Evolutionary conservation across 83 land plant species (phyloP).

Genomic region (Picea abies): DNA sequence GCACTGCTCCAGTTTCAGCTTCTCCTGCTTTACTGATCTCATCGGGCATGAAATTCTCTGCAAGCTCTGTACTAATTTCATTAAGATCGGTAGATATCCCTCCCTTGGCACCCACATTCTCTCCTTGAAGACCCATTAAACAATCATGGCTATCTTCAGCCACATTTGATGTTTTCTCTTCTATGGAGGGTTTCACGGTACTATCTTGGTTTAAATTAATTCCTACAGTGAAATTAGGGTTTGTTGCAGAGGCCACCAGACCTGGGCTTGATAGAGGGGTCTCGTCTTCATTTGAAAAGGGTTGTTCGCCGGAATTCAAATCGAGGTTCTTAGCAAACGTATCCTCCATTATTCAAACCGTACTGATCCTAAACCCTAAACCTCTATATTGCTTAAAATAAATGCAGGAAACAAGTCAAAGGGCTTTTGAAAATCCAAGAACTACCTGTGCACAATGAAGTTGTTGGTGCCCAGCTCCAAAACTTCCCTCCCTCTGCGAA

Average conservation of each 20-base stretch:
- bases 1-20: background rate
- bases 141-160: background rate
- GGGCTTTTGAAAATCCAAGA: no score
- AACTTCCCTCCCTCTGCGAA: no score
- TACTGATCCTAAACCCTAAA: background rate
- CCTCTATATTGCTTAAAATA: no score
- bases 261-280: background rate
- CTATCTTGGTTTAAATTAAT: background rate
- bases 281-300: background rate
- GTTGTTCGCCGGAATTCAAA: background rate
- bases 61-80: background rate
- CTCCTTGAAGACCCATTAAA: background rate
- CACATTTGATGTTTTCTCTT: background rate
- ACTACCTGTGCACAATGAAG: no score
- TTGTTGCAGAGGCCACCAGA: conserved; percentile 1
- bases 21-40: background rate
- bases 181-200: background rate
- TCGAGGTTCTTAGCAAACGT: conserved; percentile 1
- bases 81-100: background rate
- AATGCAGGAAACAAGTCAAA: no score
- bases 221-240: background rate
- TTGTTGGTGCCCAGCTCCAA: no score
- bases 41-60: background rate
- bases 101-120: background rate
- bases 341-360: background rate